Evolutionary conservation across 2,329 filamentous ascomycete genomes (phyloP).

Genomic region (Neophaeococcomyces aloes): DNA sequence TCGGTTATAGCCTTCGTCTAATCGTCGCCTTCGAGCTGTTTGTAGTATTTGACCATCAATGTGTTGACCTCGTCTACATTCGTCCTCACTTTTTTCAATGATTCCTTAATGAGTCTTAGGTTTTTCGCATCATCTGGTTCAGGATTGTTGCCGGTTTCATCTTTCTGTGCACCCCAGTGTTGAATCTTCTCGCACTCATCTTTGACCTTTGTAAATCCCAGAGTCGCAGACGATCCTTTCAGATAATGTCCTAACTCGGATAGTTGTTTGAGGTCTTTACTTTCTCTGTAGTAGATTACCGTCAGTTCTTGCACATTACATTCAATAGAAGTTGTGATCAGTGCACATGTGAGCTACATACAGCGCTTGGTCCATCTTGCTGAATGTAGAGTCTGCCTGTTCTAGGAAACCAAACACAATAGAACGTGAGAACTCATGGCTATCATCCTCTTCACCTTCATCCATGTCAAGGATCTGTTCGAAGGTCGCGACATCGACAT

Average conservation of each 20-base stretch:
- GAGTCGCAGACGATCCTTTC: constrained; percentile 90
- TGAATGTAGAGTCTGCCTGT: constrained; percentile 78
- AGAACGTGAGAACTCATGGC: constrained; percentile 65
- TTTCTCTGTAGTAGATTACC: constrained; percentile 40
- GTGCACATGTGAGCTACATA: constrained; percentile 33
- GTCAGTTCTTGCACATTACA: not conserved
- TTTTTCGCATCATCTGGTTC: constrained; percentile 58
- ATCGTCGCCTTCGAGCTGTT: constrained; percentile 1
- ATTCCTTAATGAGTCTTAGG: constrained; percentile 58
- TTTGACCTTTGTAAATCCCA: constrained; percentile 81
- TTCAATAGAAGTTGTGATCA: not conserved
- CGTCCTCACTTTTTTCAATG: constrained; percentile 58
- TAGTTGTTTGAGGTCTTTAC: constrained; percentile 60
- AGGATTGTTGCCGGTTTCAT: constrained; percentile 58
- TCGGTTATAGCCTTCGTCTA: not conserved
- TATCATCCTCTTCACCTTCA: constrained; percentile 66
- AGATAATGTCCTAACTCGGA: constrained; percentile 87
- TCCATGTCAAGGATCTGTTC: constrained; percentile 98
- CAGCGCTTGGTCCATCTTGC: constrained; percentile 72
- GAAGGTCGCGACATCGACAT: constrained; percentile 71
- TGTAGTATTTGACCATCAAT: constrained; percentile 61
- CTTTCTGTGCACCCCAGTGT: constrained; percentile 74
- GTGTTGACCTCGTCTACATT: constrained; percentile 67
- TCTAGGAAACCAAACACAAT: constrained; percentile 90
- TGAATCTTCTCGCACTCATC: constrained; percentile 96